Base-by-base conservation (phyloP, 2,329 filamentous ascomycete genomes). In the Cytospora piceae region DNA sequence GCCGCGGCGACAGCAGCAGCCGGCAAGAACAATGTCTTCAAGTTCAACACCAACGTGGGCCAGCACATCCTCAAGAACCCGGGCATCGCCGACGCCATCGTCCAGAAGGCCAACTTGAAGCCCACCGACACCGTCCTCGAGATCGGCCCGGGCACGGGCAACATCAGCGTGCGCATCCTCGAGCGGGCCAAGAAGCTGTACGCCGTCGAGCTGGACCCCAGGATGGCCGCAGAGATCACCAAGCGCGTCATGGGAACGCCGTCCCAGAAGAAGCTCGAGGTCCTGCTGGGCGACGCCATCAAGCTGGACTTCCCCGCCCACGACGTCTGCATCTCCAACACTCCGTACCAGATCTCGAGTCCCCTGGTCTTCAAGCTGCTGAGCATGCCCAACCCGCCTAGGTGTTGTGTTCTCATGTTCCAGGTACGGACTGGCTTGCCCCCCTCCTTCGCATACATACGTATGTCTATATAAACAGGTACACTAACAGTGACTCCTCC, bases 171-270 rank as follows among this genome's bases (percentile, higher is more conserved):
- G 31, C 86, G 92, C 66, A 97, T 98, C 67, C 81, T 98, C 31
- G 92, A 95, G 73, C 90, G 92, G 69, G 93, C 92, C 27, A 94
- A 93, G 77, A 92, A 91, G 70, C 80, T 83, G 31, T 90, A 94
- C 61, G 91, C 90, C 2, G 92, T 97, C 59, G 95, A 99, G 81
- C 85, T 97, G 76, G 95, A 99, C 79, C 94, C 95, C 39, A 59
- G 67, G 53, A 68, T 68, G 67, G 67, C 67, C 22, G 54, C 56
- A 37, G 67, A 68, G 61, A 62, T 91, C 69, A 93, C 90, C 37
- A 94, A 96, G 79, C 90, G 94, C 73, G 94, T 98, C 11, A 94
- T 97, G 78, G 94, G 93, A 24, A 96, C 90, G 53, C 92, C 94
- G 0, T 85, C 90, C 71, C 90, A 92, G 75, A 93, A 92, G 76